Evolutionary conservation across 768 basidiomycete species (phyloP), one percentile per base, ranked within the genome.

Genomic region (Russula abietina): DNA sequence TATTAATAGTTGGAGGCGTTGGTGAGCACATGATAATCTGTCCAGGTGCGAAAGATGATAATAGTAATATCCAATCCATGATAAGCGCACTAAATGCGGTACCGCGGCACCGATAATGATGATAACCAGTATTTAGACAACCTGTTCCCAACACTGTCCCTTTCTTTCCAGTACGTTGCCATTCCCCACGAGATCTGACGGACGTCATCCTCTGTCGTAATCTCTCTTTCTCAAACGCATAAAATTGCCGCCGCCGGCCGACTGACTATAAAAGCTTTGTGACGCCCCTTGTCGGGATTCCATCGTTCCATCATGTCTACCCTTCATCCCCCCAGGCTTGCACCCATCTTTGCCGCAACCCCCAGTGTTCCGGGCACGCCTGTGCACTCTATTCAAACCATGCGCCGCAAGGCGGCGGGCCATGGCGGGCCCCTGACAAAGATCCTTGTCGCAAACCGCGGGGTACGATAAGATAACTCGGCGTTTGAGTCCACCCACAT

Each of bases 361-460:
- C 91, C 91, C 66, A 89, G 87, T 72, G 84, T 80, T 12, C 89
- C 91, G 1, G 82, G 90, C 66, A 93, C 91, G 0, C 91, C 91
- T 4, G 88, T 93, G 63, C 91, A 93, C 73, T 91, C 86, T 62
- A 93, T 93, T 68, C 87, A 91, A 74, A 89, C 91, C 30, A 92
- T 94, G 88, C 83, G 92, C 66, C 81, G 92, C 69, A 94, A 91
- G 78, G 82, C 89, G 24, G 92, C 92, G 4, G 92, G 92, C n/a
- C 92, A 93, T 71, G 82, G 86, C 57, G 92, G 92, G 10, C 92
- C 91, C 4, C 76, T 94, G 65, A 93, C 93, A 51, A 94, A 94
- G 80, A 91, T 93, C 71, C 81, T 94, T 22, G 92, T 94, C 67
- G 92, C 92, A 55, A 94, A 94, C 75, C 88, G 92, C 65, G 92